Conservation (phyloP, 2,329 filamentous ascomycete species). For the Venturia carpophila region DNA sequence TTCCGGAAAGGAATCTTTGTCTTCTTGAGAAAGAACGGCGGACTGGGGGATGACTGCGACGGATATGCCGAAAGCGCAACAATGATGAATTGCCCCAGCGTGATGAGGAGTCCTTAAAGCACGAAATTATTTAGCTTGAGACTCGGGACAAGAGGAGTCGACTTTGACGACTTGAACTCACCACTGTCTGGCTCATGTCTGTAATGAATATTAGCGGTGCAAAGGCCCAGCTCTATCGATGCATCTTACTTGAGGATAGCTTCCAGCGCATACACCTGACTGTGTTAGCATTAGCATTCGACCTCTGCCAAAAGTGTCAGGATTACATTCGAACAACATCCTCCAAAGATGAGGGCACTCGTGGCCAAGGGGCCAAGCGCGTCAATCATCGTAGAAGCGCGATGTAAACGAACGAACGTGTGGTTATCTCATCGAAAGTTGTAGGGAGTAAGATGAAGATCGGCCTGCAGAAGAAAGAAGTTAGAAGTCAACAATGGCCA, state of each 20-base stretch:
- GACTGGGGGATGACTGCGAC: constrained; percentile 41
- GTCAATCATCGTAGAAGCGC: constrained; percentile 22
- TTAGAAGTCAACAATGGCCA: not conserved
- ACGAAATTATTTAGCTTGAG: not conserved
- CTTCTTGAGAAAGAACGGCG: constrained; percentile 63
- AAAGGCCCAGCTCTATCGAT: constrained; percentile 18
- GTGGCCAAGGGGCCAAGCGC: constrained; percentile 43
- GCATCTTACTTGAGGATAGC: constrained; percentile 78
- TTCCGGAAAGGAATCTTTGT: constrained; percentile 75
- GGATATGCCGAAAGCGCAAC: constrained; percentile 55
- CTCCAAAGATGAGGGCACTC: constrained; percentile 84
- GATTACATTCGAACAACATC: constrained; percentile 85
- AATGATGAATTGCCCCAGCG: constrained; percentile 44
- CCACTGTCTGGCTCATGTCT: constrained; percentile 81
- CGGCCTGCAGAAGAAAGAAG: not conserved
- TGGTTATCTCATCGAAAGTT: constrained; percentile 8
- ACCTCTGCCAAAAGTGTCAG: not conserved
- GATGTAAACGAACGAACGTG: constrained; percentile 3
- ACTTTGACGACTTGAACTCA: constrained; percentile 31
- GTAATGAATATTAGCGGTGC: constrained; percentile 22
- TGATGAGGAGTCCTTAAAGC: constrained; percentile 54
- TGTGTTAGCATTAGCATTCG: constrained; percentile 11
- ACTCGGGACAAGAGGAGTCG: not conserved
- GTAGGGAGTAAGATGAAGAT: not conserved
- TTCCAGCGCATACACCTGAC: constrained; percentile 87